These are phyloP conservation scores for Penicillium roqueforti DNA, from an alignment of 495 filamentous ascomycete genomes.

Conservation along the genomic window DNA sequence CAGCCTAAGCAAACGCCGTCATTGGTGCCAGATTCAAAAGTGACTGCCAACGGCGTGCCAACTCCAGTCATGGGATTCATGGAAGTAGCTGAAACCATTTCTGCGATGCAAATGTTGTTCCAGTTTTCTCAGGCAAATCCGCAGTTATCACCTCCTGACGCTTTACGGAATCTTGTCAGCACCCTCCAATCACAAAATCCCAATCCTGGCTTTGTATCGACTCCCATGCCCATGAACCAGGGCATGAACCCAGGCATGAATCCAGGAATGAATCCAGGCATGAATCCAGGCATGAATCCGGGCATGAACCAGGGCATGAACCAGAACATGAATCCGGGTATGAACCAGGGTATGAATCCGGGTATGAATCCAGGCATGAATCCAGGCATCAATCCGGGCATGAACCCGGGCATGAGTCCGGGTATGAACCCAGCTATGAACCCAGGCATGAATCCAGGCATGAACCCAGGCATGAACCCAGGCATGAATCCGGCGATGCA, in stretches of 20 bases:
- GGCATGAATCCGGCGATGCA: slow-evolving; percentile 29
- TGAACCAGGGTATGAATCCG: slow-evolving; percentile 12
- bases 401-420: slow-evolving; percentile 32
- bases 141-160: slow-evolving; percentile 53
- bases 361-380: slow-evolving; percentile 34
- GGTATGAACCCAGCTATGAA: slow-evolving; percentile 15
- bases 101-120: slow-evolving; percentile 67
- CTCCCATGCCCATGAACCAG: slow-evolving; percentile 34
- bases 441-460: not conserved
- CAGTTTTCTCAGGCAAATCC: slow-evolving; percentile 56
- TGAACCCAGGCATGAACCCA: slow-evolving; percentile 26
- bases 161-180: slow-evolving; percentile 57
- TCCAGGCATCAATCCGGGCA: not conserved
- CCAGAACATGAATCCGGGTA: not conserved
- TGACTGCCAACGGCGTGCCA: slow-evolving; percentile 59
- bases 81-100: slow-evolving; percentile 72
- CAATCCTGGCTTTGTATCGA: slow-evolving; percentile 27
- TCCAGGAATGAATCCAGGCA: slow-evolving; percentile 3
- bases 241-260: slow-evolving; percentile 29
- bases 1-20: slow-evolving; percentile 53
- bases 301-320: not conserved
- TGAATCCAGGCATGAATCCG: not conserved
- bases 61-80: slow-evolving; percentile 59
- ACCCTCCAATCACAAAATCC: slow-evolving; percentile 34
- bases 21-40: slow-evolving; percentile 59